phyloP scores from a whole-genome alignment of 306 rosid species.

The Hippophae tibetana region DNA sequence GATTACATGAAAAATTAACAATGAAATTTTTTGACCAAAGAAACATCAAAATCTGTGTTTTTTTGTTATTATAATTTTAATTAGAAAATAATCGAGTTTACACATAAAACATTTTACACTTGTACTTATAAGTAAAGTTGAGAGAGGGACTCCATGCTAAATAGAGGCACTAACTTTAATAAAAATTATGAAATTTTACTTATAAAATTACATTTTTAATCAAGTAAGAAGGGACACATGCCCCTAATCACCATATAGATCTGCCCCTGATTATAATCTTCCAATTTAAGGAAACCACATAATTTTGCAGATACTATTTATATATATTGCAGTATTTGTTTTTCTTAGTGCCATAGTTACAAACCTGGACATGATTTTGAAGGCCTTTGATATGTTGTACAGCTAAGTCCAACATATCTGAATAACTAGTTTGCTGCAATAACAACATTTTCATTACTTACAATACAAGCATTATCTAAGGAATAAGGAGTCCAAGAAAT shows the following conservation, averaged over 20 bases:
- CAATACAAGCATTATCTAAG: conserved; percentile 2
- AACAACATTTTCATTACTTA: neutral
- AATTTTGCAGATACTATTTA: neutral
- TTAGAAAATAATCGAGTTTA: neutral
- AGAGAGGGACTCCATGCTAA: no score
- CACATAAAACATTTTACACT: no score
- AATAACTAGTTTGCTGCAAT: conserved; percentile 91
- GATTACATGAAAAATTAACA: no score
- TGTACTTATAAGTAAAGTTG: no score
- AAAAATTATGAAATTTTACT: no score
- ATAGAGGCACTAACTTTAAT: no score
- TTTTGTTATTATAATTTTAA: neutral
- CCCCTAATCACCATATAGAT: no score
- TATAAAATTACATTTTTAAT: no score
- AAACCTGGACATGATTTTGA: conserved; percentile 83
- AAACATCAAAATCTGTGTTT: no score
- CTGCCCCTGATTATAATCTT: neutral
- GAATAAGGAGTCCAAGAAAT: no score
- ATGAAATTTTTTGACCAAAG: no score
- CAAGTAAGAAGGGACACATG: no score
- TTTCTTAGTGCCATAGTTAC: conserved; percentile 6
- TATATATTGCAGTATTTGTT: neutral
- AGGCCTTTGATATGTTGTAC: conserved; percentile 97
- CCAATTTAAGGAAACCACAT: neutral
- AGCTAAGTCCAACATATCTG: conserved; percentile 97